Percentiles rank a stretch among this genome's conserved stretches.
Evolutionary conservation across 2,329 filamentous ascomycete species (phyloP).

Genomic region (Fusarium humuli): DNA sequence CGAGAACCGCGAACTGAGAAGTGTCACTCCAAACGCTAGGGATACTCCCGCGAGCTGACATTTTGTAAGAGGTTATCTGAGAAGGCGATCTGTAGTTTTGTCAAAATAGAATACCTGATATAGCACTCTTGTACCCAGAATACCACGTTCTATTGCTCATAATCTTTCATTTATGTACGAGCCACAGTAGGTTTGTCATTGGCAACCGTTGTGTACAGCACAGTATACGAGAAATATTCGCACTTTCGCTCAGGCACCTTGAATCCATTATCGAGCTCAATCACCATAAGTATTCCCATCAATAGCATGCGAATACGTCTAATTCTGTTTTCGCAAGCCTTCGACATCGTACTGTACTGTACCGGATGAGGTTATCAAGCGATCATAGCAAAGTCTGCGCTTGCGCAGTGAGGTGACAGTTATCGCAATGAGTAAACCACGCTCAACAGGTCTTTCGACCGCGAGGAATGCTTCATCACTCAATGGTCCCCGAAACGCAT

Average conservation of each 20-base stretch:
- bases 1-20: neutral
- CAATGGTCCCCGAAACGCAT: neutral
- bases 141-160: neutral
- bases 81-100: neutral
- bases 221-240: constrained; percentile 2
- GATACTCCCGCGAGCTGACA: neutral
- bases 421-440: neutral
- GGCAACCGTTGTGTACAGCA: neutral
- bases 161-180: neutral
- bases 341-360: neutral
- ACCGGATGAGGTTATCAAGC: neutral
- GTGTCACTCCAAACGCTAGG: neutral
- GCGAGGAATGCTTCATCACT: neutral
- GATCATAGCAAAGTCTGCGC: fast-evolving
- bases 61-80: neutral
- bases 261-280: neutral
- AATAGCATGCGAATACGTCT: neutral
- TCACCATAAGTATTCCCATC: neutral
- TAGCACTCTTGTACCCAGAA: neutral
- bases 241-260: neutral
- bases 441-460: neutral
- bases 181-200: neutral
- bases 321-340: neutral
- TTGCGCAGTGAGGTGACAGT: neutral
- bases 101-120: neutral